phyloP scores from a whole-genome alignment of 1,284 basidiomycete species.

The Inonotus hispidus region DNA sequence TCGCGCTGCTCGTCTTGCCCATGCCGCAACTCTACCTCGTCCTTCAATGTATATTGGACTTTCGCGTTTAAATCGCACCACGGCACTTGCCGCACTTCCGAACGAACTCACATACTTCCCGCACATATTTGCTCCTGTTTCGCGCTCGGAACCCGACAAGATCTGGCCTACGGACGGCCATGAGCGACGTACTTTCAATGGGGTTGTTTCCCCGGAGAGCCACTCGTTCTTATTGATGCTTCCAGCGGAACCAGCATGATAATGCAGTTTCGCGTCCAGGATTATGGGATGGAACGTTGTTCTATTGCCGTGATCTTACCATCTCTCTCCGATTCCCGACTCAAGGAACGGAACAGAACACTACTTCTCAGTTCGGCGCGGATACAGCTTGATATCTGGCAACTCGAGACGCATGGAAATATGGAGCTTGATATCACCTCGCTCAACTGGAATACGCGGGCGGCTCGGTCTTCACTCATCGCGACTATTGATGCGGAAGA shows the following conservation, averaged over 20 bases:
- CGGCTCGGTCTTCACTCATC: neutral
- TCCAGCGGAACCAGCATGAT: slow-evolving; percentile 3
- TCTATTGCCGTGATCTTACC: neutral
- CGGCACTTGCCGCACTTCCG: neutral
- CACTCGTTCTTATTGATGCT: neutral
- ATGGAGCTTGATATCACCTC: neutral
- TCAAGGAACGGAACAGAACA: neutral
- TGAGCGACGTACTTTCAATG: slow-evolving; percentile 7
- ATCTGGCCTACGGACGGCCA: slow-evolving; percentile 9
- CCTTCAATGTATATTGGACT: slow-evolving; percentile 10
- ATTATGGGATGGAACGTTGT: slow-evolving; percentile 5
- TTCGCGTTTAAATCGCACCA: neutral
- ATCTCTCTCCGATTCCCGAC: neutral
- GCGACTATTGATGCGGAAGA: neutral
- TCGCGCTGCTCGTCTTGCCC: neutral
- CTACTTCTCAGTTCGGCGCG: neutral
- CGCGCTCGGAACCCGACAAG: neutral
- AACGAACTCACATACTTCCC: slow-evolving; percentile 5
- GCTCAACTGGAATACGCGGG: slow-evolving; percentile 1
- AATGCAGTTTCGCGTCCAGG: slow-evolving; percentile 8
- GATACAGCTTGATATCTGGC: slow-evolving; percentile 3
- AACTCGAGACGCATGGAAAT: neutral
- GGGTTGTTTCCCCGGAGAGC: slow-evolving; percentile 8
- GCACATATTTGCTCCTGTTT: slow-evolving; percentile 5
- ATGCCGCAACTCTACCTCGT: neutral